Percentiles rank a stretch among this genome's conserved stretches.
Conservation (phyloP, 2,329 filamentous ascomycete species). For the Alternaria atra region DNA sequence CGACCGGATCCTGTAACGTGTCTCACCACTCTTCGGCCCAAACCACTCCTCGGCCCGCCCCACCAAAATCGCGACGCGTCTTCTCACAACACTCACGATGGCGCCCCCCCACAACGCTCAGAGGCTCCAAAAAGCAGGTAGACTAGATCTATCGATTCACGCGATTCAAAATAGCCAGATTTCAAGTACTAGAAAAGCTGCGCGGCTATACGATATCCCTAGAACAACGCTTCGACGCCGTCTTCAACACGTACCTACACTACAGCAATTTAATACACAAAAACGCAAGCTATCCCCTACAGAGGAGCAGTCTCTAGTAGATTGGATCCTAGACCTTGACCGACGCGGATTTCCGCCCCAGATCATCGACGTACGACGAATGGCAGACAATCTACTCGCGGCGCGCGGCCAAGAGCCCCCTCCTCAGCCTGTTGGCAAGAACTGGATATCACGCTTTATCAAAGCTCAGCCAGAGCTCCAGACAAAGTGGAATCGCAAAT, state of each 20-base stretch:
- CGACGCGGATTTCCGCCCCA: background rate
- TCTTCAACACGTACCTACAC: background rate
- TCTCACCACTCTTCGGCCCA: too few relatives aligned
- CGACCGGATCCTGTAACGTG: too few relatives aligned
- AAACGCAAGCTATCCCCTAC: too few relatives aligned
- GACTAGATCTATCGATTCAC: too few relatives aligned
- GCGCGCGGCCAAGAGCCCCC: constrained; percentile 8
- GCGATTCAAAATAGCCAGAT: too few relatives aligned
- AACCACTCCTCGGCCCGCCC: too few relatives aligned
- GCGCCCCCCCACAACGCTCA: too few relatives aligned
- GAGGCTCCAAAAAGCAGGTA: too few relatives aligned
- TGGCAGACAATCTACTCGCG: constrained; percentile 6
- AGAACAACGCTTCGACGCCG: background rate
- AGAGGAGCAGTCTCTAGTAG: constrained; percentile 20
- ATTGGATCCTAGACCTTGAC: constrained; percentile 17
- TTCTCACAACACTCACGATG: too few relatives aligned
- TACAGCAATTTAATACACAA: background rate
- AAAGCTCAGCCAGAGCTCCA: constrained; percentile 15
- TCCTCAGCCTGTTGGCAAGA: constrained; percentile 12
- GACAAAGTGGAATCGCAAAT: constrained; percentile 18
- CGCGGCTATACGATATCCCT: too few relatives aligned
- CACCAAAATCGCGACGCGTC: too few relatives aligned
- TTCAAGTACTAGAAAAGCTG: too few relatives aligned
- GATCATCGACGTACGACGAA: constrained; percentile 10
- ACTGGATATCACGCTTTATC: constrained; percentile 18